Evolutionary conservation across 1,284 basidiomycete genomes (phyloP).

Genomic region (Inonotus obliquus): DNA sequence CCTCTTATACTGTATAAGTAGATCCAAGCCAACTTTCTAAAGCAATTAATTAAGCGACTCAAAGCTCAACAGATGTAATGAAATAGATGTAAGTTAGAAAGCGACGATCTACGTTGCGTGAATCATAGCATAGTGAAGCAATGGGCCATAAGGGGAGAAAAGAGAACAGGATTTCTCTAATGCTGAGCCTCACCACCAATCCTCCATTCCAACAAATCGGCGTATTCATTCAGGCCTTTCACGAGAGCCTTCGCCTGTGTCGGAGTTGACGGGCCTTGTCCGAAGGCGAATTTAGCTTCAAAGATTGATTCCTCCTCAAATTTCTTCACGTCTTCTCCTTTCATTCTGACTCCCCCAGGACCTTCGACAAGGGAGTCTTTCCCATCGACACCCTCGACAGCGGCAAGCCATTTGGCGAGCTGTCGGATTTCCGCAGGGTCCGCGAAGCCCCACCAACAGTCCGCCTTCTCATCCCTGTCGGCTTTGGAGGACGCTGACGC

Average conservation of each 20-base stretch:
- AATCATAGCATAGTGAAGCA: too few relatives aligned
- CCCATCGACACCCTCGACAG: slow-evolving; percentile 43
- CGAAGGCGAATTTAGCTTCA: not conserved
- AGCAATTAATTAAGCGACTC: not conserved
- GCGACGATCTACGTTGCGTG: too few relatives aligned
- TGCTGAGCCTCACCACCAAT: not conserved
- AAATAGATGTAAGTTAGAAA: not conserved
- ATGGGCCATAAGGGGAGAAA: too few relatives aligned
- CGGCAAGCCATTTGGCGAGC: slow-evolving; percentile 60
- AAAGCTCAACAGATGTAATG: not conserved
- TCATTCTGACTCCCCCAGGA: not conserved
- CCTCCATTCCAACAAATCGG: slow-evolving; percentile 41
- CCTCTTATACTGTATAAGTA: too few relatives aligned
- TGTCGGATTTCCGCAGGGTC: slow-evolving; percentile 57
- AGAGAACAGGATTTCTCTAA: not conserved
- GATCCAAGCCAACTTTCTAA: too few relatives aligned
- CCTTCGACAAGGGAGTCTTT: slow-evolving; percentile 18
- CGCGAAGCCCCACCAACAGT: slow-evolving; percentile 69
- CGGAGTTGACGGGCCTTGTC: slow-evolving; percentile 23
- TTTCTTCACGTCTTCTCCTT: slow-evolving; percentile 17
- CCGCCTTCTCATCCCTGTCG: not conserved
- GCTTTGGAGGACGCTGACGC: not conserved
- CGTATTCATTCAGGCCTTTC: slow-evolving; percentile 45
- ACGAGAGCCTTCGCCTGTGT: slow-evolving; percentile 37
- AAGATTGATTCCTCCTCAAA: not conserved